Percentiles rank a stretch among this genome's conserved stretches.
Conservation (phyloP, 306 rosid species). For the Trifolium repens region DNA sequence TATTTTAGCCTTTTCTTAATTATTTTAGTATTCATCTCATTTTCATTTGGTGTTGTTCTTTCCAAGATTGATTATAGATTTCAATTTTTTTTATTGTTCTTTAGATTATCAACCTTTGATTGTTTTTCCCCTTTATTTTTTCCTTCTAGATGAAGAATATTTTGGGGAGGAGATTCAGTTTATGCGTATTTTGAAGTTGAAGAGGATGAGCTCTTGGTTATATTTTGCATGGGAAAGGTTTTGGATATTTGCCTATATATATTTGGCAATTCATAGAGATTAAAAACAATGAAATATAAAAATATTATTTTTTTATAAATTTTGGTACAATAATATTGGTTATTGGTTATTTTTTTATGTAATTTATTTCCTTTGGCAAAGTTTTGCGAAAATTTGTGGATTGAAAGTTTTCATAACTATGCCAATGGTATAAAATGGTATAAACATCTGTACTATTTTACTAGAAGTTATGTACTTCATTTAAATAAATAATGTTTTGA, state of each 20-base stretch:
- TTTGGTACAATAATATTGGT: background rate
- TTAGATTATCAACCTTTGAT: background rate
- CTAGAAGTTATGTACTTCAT: background rate
- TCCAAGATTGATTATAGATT: too few species aligned
- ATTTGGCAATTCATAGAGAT: conserved; percentile 15
- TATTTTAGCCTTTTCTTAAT: background rate
- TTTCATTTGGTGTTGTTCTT: background rate
- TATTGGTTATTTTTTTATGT: background rate
- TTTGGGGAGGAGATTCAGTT: background rate
- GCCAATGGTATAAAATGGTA: background rate
- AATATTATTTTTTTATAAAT: background rate
- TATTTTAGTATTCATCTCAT: background rate
- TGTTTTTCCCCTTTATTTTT: background rate
- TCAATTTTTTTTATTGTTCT: background rate
- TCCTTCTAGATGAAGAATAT: conserved; percentile 8
- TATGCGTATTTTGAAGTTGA: conserved; percentile 3
- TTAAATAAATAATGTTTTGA: too few species aligned
- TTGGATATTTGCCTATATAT: background rate
- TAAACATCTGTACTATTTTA: background rate
- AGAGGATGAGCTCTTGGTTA: background rate
- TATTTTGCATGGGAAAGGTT: conserved; percentile 10
- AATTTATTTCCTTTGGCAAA: background rate
- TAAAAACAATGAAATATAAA: background rate
- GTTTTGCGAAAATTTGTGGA: background rate
- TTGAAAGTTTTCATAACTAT: conserved; percentile 1